Evolutionary conservation across 192 early-diverging fungal species (phyloP).

Genomic region (Backusella luteola): DNA sequence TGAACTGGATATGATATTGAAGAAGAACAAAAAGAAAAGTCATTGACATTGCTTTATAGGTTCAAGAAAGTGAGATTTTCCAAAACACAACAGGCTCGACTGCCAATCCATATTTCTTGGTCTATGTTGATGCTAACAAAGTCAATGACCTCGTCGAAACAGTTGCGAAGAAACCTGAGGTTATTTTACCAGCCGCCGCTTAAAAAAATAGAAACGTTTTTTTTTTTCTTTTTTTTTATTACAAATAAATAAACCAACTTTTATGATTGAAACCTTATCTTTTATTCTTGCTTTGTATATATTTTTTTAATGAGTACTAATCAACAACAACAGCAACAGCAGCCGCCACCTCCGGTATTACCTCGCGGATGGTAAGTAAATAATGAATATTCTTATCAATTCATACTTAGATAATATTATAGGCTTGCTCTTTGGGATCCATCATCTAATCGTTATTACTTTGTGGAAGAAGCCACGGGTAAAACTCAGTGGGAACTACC

Average conservation of each 20-base stretch:
- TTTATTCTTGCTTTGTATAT: neutral
- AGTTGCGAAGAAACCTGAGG: constrained; percentile 10
- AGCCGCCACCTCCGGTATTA: constrained; percentile 7
- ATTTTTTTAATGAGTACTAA: neutral
- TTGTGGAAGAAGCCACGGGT: constrained; percentile 14
- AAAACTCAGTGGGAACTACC: constrained; percentile 27
- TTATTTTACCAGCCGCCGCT: neutral
- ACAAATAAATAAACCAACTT: neutral
- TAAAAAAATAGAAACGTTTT: neutral
- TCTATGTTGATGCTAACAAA: constrained; percentile 50
- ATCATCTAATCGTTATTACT: constrained; percentile 18
- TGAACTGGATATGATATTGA: neutral
- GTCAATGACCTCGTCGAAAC: constrained; percentile 13
- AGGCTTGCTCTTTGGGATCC: constrained; percentile 29
- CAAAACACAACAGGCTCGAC: constrained; percentile 47
- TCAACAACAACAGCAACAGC: neutral
- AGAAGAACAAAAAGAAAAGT: neutral
- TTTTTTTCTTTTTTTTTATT: neutral
- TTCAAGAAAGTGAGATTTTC: constrained; percentile 55
- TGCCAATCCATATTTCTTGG: constrained; percentile 73
- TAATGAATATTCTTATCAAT: neutral
- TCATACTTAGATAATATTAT: neutral
- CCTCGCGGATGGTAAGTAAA: constrained; percentile 26
- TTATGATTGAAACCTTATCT: neutral
- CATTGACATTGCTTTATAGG: constrained; percentile 23